Percentiles rank a stretch among this genome's conserved stretches.
These are phyloP conservation scores for Akanthomyces dipterigenus DNA, from an alignment of 2,329 filamentous ascomycete genomes.

Conservation along the genomic window DNA sequence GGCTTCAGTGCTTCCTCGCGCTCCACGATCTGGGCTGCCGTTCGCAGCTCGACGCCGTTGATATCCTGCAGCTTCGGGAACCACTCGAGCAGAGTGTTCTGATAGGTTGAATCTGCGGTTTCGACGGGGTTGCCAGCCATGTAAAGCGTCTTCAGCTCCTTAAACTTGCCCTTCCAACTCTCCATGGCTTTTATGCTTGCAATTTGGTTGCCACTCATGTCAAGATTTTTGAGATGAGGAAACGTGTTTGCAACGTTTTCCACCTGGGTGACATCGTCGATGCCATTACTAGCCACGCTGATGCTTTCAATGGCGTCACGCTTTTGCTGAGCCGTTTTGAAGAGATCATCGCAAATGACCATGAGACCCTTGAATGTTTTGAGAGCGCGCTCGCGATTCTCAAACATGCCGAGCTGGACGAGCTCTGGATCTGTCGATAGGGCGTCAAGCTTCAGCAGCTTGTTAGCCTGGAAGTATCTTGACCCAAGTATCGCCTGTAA, in stretches of 20 bases:
- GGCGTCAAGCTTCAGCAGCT: constrained; percentile 76
- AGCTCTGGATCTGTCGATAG: constrained; percentile 68
- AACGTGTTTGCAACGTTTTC: constrained; percentile 72
- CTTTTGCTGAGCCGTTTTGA: constrained; percentile 65
- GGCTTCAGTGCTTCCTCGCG: constrained; percentile 42
- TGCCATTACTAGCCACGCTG: constrained; percentile 72
- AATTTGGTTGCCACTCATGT: constrained; percentile 80
- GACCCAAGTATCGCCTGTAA: constrained; percentile 64
- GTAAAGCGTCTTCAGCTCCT: constrained; percentile 69
- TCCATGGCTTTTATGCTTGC: constrained; percentile 59
- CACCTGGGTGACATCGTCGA: constrained; percentile 65
- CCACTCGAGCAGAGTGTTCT: constrained; percentile 67
- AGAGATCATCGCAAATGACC: constrained; percentile 73
- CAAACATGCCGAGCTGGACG: constrained; percentile 68
- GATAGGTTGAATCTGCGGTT: constrained; percentile 50
- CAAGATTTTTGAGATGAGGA: constrained; percentile 79
- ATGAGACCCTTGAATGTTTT: constrained; percentile 93
- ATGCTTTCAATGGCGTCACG: constrained; percentile 75
- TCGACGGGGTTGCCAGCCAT: constrained; percentile 71
- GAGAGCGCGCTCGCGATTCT: constrained; percentile 60
- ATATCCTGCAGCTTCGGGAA: constrained; percentile 75
- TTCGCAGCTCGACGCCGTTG: constrained; percentile 68
- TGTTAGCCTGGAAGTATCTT: constrained; percentile 65
- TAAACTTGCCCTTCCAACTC: constrained; percentile 74
- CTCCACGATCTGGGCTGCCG: constrained; percentile 60